Conservation (phyloP, 2,329 filamentous ascomycete genomes). For the Chalara sp. region DNA sequence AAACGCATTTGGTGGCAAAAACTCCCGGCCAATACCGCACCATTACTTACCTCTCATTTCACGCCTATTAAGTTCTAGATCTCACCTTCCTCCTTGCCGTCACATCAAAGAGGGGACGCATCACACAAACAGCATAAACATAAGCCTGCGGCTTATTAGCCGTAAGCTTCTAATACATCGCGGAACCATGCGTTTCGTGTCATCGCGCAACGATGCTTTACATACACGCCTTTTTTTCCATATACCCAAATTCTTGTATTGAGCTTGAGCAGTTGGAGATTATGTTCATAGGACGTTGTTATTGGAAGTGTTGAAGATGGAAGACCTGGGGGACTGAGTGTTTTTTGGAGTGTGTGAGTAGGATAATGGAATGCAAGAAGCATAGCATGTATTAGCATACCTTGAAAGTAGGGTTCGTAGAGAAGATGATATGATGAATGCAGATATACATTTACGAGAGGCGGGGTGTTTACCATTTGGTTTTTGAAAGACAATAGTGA, state of each 20-base stretch:
- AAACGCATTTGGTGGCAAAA: neutral
- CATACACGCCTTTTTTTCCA: slow-evolving; percentile 16
- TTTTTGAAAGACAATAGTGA: neutral
- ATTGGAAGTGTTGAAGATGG: no score
- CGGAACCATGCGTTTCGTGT: no score
- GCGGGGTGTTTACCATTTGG: neutral
- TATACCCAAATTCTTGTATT: slow-evolving; percentile 27
- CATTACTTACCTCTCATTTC: no score
- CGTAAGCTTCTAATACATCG: neutral
- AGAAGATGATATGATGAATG: slow-evolving; percentile 5
- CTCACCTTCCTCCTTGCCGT: no score
- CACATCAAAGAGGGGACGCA: no score
- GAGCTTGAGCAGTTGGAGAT: slow-evolving; percentile 3
- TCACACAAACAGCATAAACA: no score
- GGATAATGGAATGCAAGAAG: slow-evolving; percentile 6
- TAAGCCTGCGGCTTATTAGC: slow-evolving; percentile 15
- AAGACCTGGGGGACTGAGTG: no score
- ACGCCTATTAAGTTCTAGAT: no score
- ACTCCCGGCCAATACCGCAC: no score
- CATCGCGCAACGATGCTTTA: no score
- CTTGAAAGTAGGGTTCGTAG: slow-evolving; percentile 1
- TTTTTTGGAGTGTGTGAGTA: neutral
- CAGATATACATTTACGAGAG: slow-evolving; percentile 1
- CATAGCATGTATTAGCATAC: neutral
- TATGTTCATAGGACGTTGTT: no score